A percentile compares a stretch with the other conserved stretches of the same genome.
These are phyloP conservation scores for Gossypium anomalum DNA, from an alignment of 345 rosid species.

Conservation along the genomic window DNA sequence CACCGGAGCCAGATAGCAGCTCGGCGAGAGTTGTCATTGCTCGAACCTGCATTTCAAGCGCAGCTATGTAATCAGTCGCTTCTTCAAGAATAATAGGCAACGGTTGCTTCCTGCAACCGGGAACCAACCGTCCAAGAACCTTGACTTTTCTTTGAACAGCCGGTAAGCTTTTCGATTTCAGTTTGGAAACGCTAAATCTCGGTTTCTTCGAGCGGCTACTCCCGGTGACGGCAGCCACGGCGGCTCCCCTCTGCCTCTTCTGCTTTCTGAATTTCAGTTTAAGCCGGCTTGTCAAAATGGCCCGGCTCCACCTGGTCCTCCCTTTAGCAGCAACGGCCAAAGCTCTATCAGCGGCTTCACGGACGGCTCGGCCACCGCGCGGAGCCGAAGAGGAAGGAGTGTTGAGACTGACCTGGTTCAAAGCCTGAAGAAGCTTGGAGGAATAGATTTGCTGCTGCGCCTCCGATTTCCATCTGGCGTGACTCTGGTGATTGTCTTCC, in stretches of 20 bases:
- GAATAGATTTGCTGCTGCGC: slow-evolving; percentile 81
- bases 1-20: slow-evolving; percentile 39
- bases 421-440: slow-evolving; percentile 64
- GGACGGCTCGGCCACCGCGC: slow-evolving; percentile 58
- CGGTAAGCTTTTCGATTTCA: slow-evolving; percentile 58
- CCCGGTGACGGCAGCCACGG: slow-evolving; percentile 25
- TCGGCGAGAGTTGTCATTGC: slow-evolving; percentile 79
- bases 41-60: slow-evolving; percentile 95
- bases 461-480: slow-evolving; percentile 71
- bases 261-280: slow-evolving; percentile 79
- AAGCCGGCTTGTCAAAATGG: slow-evolving; percentile 64
- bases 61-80: slow-evolving; percentile 89
- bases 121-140: slow-evolving; percentile 84
- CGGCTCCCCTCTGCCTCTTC: slow-evolving; percentile 41
- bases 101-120: slow-evolving; percentile 93
- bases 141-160: slow-evolving; percentile 80
- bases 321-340: slow-evolving; percentile 87
- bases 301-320: slow-evolving; percentile 85
- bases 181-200: slow-evolving; percentile 54
- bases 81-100: slow-evolving; percentile 89
- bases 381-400: slow-evolving; percentile 40
- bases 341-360: slow-evolving; percentile 79
- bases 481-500: slow-evolving; percentile 26
- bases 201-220: slow-evolving; percentile 54
- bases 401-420: slow-evolving; percentile 47